A percentile compares a stretch with the other conserved stretches of the same genome.
Conservation (phyloP, 1,139 yeast species). For the Pneumocystis carinii region DNA sequence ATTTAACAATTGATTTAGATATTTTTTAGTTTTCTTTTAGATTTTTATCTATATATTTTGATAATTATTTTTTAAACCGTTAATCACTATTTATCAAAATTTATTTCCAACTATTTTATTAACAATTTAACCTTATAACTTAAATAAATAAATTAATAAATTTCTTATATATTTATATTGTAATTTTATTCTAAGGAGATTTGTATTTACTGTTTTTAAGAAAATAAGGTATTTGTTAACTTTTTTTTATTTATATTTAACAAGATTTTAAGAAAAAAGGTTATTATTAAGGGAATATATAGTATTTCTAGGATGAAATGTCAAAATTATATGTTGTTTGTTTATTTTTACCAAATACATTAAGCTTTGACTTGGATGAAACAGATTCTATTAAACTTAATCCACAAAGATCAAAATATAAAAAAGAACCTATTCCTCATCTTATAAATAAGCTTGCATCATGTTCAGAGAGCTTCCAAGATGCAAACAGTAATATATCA, state of each 20-base stretch:
- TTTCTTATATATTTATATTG: neutral
- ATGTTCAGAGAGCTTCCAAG: neutral
- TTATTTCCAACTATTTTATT: no score
- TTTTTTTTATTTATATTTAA: neutral
- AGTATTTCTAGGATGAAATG: neutral
- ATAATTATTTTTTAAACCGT: no score
- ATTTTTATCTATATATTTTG: no score
- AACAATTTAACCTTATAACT: no score
- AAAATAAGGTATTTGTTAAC: neutral
- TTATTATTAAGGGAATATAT: neutral
- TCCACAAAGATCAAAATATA: neutral
- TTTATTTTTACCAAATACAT: neutral
- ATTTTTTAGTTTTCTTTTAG: no score
- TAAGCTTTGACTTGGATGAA: neutral
- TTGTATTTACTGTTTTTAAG: neutral
- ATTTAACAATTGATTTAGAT: no score
- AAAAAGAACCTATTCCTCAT: neutral
- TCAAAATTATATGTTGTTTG: neutral
- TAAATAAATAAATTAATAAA: no score
- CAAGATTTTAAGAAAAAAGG: neutral
- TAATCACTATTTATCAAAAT: no score
- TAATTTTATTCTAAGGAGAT: neutral
- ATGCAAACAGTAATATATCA: neutral
- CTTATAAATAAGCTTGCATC: neutral
- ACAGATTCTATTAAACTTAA: neutral